A percentile compares a stretch with the other conserved stretches of the same genome.
These are phyloP conservation scores for Phellinidium pouzarii DNA, from an alignment of 1,284 basidiomycete species.

Conservation along the genomic window DNA sequence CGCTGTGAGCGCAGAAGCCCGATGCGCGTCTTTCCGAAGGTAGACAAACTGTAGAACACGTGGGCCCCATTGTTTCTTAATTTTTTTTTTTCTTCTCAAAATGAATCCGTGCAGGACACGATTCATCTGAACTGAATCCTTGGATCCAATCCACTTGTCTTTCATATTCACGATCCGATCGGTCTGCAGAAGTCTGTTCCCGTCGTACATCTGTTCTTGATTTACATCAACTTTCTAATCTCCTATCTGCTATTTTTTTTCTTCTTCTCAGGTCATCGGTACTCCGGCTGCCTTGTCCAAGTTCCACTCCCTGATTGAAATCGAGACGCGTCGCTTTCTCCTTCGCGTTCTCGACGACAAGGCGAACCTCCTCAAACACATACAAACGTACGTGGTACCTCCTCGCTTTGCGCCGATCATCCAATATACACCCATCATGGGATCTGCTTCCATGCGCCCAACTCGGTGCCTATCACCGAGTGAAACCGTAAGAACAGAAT, in stretches of 20 bases:
- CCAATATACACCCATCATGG: too few species aligned
- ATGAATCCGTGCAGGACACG: too few species aligned
- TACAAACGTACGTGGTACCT: slow-evolving; percentile 5
- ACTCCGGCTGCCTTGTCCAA: slow-evolving; percentile 12
- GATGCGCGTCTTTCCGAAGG: too few species aligned
- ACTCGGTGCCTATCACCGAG: too few species aligned
- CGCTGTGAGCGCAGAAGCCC: too few species aligned
- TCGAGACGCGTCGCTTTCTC: slow-evolving; percentile 16
- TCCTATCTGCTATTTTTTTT: not conserved
- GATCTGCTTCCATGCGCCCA: too few species aligned
- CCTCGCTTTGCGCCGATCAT: not conserved
- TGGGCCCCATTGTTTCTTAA: too few species aligned
- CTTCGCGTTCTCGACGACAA: slow-evolving; percentile 10
- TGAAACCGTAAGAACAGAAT: too few species aligned
- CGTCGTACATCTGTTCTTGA: not conserved
- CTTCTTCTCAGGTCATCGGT: slow-evolving; percentile 1
- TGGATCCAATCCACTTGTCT: not conserved
- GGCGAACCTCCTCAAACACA: slow-evolving; percentile 3
- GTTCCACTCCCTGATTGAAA: slow-evolving; percentile 16
- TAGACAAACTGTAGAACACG: too few species aligned
- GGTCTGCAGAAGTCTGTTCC: not conserved
- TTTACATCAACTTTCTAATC: not conserved
- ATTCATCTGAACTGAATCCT: too few species aligned
- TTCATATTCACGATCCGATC: not conserved
- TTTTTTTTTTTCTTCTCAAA: too few species aligned